Base-by-base conservation (phyloP, 495 filamentous ascomycete genomes). In the Podospora tetraspora region DNA sequence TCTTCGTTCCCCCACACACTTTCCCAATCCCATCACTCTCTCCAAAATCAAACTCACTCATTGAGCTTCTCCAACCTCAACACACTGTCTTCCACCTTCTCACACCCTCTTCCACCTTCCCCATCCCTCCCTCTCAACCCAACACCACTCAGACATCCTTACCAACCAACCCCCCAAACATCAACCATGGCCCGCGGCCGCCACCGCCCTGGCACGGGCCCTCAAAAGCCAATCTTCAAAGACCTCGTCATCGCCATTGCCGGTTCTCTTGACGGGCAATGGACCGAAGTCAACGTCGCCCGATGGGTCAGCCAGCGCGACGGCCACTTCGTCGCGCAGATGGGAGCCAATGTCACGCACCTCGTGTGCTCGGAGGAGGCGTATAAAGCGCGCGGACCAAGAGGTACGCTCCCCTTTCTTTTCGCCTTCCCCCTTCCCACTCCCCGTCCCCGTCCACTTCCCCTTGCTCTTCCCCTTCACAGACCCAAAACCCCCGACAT, bases 311-410 rank as follows among this genome's bases (percentile, higher is more conserved):
- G 37, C 1, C 68, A 72, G 57, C 73, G 76, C 25, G 72, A 63
- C 13, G 80, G 73, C 30, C 61, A 1, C 21, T 78, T 77, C 70
- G 52, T 56, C 8, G 8, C 59, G 23, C 60, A 32, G 24, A 66
- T 76, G 21, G 71, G 73, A 52, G 70, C 63, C 1, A 61, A 64
- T 0, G 77, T 79, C 6, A 83, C 80, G 0, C 80, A 83, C 59
- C 68, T 82, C 0, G 64, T 83, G 8, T 79, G 79, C 61, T 73
- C 77, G 0, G 13, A 37, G n/a, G 67, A 70, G 34, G 75, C 77
- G 58, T 79, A 77, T 52, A 66, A 78, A 63, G 69, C 70, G 43
- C 22, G 22, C 0, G 24, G 22, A 1, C 58, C 43, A 1, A 52
- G 43, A 52, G 58, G 24, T 27, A 59, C 11, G 58, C 8, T 19